Conservation (phyloP, 2,329 filamentous ascomycete species). For the Epicoccum nigrum region DNA sequence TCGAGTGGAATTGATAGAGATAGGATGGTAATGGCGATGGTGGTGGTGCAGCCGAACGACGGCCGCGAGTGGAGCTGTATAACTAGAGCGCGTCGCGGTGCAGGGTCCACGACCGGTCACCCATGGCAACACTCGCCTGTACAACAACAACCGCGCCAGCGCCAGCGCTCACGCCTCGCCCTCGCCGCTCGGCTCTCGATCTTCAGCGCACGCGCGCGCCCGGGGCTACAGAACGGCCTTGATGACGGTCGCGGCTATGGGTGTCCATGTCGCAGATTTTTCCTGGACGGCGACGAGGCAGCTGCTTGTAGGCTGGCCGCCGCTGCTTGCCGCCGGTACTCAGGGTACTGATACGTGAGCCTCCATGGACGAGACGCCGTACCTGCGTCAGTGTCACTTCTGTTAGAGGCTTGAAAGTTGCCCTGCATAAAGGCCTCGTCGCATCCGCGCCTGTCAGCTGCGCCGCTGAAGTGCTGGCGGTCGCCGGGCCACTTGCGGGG, state of each 20-base stretch:
- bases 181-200: conserved; percentile 23
- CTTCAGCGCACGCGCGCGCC: conserved; percentile 7
- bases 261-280: not conserved
- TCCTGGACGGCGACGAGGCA: not conserved
- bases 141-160: conserved; percentile 30
- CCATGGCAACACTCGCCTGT: conserved; percentile 28
- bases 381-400: conserved; percentile 21
- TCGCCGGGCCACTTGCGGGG: conserved; percentile 16
- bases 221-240: conserved; percentile 3
- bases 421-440: conserved; percentile 25
- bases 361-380: conserved; percentile 1
- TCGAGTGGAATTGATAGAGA: conserved; percentile 35
- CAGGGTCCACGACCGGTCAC: conserved; percentile 18
- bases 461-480: conserved; percentile 5
- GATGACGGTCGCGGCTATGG: not conserved
- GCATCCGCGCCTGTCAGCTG: conserved; percentile 18
- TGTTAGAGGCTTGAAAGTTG: conserved; percentile 3
- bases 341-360: too few species aligned
- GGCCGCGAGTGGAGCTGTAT: conserved; percentile 4
- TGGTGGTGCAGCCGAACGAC: conserved; percentile 17
- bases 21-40: conserved; percentile 28
- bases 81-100: conserved; percentile 10
- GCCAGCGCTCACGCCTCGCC: conserved; percentile 24
- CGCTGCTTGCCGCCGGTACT: not conserved
- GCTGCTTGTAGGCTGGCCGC: too few species aligned